Percentiles rank a stretch among this genome's conserved stretches.
Evolutionary conservation across 345 rosid species (phyloP).

Genomic region (Anastatica hierochuntica): DNA sequence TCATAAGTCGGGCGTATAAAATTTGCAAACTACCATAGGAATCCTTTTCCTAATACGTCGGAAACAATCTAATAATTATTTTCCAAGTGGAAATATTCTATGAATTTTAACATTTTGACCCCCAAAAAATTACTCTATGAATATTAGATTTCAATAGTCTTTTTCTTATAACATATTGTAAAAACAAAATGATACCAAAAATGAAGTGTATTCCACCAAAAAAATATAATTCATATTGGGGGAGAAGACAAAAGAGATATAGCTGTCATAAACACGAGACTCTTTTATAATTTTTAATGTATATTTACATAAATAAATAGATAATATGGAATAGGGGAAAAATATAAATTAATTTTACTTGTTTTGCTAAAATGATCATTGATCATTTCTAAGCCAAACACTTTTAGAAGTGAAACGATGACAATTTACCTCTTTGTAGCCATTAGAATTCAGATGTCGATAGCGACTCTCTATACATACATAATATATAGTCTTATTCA

Average conservation of each 20-base stretch:
- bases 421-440: constrained; percentile 21
- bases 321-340: constrained; percentile 16
- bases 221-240: constrained; percentile 3
- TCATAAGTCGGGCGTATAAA: constrained; percentile 5
- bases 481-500: no score
- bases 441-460: constrained; percentile 16
- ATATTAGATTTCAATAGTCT: background rate
- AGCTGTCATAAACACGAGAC: constrained; percentile 32
- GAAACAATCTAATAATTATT: constrained; percentile 14
- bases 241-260: constrained; percentile 23
- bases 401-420: constrained; percentile 16
- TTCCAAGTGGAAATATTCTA: constrained; percentile 1
- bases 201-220: background rate
- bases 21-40: constrained; percentile 12
- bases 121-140: no score
- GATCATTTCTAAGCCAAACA: constrained; percentile 12
- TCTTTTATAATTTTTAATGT: constrained; percentile 7
- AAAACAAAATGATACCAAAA: constrained; percentile 9
- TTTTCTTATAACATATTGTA: background rate
- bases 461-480: constrained; percentile 3
- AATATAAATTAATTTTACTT: background rate
- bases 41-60: constrained; percentile 17
- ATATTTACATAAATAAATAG: background rate
- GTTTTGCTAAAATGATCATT: constrained; percentile 13
- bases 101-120: no score